phyloP scores from a whole-genome alignment of 2,329 filamentous ascomycete species.

The Diaporthe sp. region DNA sequence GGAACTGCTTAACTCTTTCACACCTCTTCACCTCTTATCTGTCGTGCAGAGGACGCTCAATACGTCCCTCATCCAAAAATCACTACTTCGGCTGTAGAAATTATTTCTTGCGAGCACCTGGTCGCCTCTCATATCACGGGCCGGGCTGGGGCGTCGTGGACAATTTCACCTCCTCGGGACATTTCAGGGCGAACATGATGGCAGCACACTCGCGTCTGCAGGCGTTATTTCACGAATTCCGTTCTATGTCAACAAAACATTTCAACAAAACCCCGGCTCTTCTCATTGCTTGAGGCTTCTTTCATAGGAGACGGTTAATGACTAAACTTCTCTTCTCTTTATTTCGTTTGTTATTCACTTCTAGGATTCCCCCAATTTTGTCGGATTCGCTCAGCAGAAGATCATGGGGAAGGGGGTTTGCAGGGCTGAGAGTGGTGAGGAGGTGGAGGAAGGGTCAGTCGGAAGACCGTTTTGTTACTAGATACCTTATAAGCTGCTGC shows the following conservation, averaged over 20 bases:
- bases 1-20: neutral
- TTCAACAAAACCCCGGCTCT: constrained; percentile 2
- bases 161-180: constrained; percentile 13
- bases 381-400: constrained; percentile 13
- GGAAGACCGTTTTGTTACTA: constrained; percentile 31
- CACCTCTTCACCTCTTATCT: neutral
- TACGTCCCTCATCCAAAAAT: neutral
- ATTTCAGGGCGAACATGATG: constrained; percentile 8
- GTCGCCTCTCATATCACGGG: neutral
- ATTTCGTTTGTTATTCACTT: constrained; percentile 35
- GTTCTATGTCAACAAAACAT: constrained; percentile 28
- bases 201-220: constrained; percentile 2
- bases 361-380: constrained; percentile 41
- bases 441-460: neutral
- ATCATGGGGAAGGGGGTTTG: constrained; percentile 1
- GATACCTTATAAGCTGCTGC: constrained; percentile 39
- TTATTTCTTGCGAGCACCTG: constrained; percentile 14
- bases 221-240: constrained; percentile 35
- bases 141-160: constrained; percentile 10
- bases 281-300: constrained; percentile 37
- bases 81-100: constrained; percentile 16
- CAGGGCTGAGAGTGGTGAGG: neutral
- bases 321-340: constrained; percentile 26
- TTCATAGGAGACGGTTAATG: constrained; percentile 35
- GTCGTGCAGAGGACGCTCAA: neutral